Percentiles rank a stretch among this genome's conserved stretches.
Conservation (phyloP, 73 alveolate genomes). For the Diophrys appendiculata region DNA sequence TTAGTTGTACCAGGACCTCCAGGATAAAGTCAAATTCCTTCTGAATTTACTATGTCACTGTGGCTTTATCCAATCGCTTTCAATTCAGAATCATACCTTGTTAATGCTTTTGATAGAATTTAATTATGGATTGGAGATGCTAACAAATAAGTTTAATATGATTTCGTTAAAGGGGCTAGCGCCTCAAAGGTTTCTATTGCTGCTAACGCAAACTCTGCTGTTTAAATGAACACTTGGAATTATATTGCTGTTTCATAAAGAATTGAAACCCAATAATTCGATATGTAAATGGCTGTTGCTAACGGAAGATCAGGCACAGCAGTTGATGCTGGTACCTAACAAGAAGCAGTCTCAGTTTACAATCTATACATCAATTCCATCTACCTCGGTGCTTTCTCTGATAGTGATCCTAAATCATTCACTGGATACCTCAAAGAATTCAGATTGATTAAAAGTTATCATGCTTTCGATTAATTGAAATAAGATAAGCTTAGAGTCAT, state of each 20-base stretch:
- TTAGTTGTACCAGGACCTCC: conserved; percentile 44
- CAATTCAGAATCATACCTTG: conserved; percentile 22
- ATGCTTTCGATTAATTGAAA: conserved; percentile 25
- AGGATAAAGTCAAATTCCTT: conserved; percentile 29
- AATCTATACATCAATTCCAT: conserved; percentile 23
- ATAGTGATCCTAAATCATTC: conserved; percentile 24
- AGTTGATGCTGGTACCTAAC: conserved; percentile 30
- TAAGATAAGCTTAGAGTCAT: conserved; percentile 41
- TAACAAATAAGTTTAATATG: conserved; percentile 16
- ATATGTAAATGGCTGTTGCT: conserved; percentile 39
- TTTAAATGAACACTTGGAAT: conserved; percentile 26
- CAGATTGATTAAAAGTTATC: conserved; percentile 25
- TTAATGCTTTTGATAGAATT: conserved; percentile 41
- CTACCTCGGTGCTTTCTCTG: conserved; percentile 37
- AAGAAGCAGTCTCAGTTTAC: background rate
- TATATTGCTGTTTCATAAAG: conserved; percentile 43
- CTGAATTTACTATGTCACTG: conserved; percentile 45
- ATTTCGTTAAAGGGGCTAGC: conserved; percentile 14
- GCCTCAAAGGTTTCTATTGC: background rate
- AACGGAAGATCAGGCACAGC: conserved; percentile 17
- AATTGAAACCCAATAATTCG: background rate
- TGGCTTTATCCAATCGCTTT: conserved; percentile 41
- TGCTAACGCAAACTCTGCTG: background rate
- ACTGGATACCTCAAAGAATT: conserved; percentile 60
- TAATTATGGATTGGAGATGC: conserved; percentile 10